A percentile compares a stretch with the other conserved stretches of the same genome.
phyloP scores from a whole-genome alignment of 345 rosid species.

The Citrus maxima region DNA sequence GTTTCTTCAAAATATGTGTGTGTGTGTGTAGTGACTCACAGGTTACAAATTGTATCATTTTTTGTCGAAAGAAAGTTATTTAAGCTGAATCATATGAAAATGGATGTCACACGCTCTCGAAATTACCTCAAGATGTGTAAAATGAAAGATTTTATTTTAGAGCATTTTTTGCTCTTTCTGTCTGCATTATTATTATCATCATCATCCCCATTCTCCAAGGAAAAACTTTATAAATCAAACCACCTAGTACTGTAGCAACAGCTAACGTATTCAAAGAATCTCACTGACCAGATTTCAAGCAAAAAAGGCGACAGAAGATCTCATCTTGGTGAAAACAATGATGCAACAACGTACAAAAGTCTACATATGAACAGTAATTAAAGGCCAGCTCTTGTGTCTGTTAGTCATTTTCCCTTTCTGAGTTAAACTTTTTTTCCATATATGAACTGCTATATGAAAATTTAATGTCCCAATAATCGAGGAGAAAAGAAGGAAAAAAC shows the following conservation, averaged over 20 bases:
- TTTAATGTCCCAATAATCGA: conserved; percentile 4
- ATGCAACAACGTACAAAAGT: conserved; percentile 1
- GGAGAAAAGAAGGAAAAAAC: background rate
- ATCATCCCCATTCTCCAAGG: background rate
- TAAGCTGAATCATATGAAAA: too few relatives aligned
- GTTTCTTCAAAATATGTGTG: too few relatives aligned
- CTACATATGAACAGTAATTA: conserved; percentile 8
- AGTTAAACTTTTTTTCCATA: background rate
- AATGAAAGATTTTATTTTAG: too few relatives aligned
- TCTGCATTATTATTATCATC: too few relatives aligned
- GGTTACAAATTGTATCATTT: too few relatives aligned
- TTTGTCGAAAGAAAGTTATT: too few relatives aligned
- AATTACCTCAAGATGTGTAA: too few relatives aligned
- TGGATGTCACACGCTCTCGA: too few relatives aligned
- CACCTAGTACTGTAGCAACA: conserved; percentile 1
- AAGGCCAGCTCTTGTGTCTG: background rate
- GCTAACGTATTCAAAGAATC: background rate
- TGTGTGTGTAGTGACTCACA: too few relatives aligned
- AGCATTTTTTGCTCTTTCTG: too few relatives aligned
- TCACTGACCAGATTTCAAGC: background rate
- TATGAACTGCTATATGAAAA: background rate
- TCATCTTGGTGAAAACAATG: conserved; percentile 2
- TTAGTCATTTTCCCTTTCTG: background rate
- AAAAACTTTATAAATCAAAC: background rate
- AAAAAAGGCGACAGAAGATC: background rate